phyloP scores from a whole-genome alignment of 345 rosid species.

The Brassica nigra region DNA sequence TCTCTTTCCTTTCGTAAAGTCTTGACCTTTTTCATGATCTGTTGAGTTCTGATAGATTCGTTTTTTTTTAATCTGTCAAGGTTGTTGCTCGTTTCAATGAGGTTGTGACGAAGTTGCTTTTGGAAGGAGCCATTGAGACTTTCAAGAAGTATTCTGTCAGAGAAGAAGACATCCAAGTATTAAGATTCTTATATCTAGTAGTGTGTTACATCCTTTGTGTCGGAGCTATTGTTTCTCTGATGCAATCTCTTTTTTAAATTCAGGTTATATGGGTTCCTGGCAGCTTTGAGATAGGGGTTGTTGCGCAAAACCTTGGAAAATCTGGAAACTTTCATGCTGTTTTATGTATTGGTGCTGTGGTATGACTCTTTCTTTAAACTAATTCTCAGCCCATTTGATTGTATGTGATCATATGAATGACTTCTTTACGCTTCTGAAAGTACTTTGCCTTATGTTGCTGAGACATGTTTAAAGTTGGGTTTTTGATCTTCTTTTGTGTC shows the following conservation, averaged over 20 bases:
- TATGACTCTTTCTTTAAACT: slow-evolving; percentile 41
- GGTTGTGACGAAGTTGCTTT: slow-evolving; percentile 73
- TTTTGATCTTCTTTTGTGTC: slow-evolving; percentile 18
- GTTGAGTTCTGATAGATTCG: neutral
- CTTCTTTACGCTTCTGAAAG: neutral
- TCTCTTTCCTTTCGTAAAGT: neutral
- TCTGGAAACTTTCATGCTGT: slow-evolving; percentile 72
- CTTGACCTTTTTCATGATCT: neutral
- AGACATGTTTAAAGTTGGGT: slow-evolving; percentile 5
- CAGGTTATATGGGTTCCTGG: slow-evolving; percentile 99
- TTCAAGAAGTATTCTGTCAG: slow-evolving; percentile 78
- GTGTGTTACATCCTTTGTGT: neutral
- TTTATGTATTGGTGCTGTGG: slow-evolving; percentile 99
- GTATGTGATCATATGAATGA: neutral
- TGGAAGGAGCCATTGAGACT: slow-evolving; percentile 89
- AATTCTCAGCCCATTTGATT: neutral
- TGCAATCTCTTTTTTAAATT: slow-evolving; percentile 4
- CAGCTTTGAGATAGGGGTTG: slow-evolving; percentile 77
- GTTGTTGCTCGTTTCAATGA: slow-evolving; percentile 98
- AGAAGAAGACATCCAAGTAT: slow-evolving; percentile 76
- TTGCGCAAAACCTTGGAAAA: slow-evolving; percentile 77
- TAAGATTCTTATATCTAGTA: too few relatives aligned
- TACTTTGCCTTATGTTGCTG: neutral
- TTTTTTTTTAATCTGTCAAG: slow-evolving; percentile 37
- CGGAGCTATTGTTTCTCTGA: neutral